Evolutionary conservation across 2,329 filamentous ascomycete genomes (phyloP).

Genomic region (Trichoderma sp.): DNA sequence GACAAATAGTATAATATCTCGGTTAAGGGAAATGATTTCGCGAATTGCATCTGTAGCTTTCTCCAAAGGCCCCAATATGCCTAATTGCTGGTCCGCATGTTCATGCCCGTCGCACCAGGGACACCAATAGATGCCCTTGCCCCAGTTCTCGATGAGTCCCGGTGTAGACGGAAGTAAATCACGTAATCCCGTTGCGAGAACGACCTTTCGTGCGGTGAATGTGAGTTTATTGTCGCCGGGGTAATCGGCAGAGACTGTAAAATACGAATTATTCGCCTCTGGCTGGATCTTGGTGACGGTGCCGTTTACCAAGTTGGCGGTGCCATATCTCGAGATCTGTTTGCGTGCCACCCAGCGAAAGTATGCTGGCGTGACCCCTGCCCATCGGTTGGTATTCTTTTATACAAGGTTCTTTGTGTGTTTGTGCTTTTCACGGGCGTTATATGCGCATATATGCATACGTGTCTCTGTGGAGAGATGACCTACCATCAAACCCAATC

Average conservation of each 20-base stretch:
- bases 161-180: slow-evolving; percentile 56
- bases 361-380: slow-evolving; percentile 53
- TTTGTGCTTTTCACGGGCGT: background rate
- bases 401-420: no score
- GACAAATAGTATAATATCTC: slow-evolving; percentile 54
- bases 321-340: slow-evolving; percentile 51
- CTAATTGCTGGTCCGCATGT: slow-evolving; percentile 56
- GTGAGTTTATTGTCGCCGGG: slow-evolving; percentile 25
- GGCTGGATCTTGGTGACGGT: slow-evolving; percentile 47
- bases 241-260: slow-evolving; percentile 38
- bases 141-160: slow-evolving; percentile 54
- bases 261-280: slow-evolving; percentile 42
- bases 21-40: slow-evolving; percentile 54
- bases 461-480: background rate
- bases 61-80: slow-evolving; percentile 47
- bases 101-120: slow-evolving; percentile 64
- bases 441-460: background rate
- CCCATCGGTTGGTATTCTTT: background rate
- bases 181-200: slow-evolving; percentile 56
- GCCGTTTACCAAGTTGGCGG: slow-evolving; percentile 49
- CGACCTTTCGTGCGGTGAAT: slow-evolving; percentile 50
- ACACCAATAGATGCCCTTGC: slow-evolving; percentile 60
- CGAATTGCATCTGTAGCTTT: slow-evolving; percentile 45
- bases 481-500: slow-evolving; percentile 55
- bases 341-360: slow-evolving; percentile 53